Evolutionary conservation across 1,139 yeast genomes (phyloP).

Genomic region (Diutina sp.): DNA sequence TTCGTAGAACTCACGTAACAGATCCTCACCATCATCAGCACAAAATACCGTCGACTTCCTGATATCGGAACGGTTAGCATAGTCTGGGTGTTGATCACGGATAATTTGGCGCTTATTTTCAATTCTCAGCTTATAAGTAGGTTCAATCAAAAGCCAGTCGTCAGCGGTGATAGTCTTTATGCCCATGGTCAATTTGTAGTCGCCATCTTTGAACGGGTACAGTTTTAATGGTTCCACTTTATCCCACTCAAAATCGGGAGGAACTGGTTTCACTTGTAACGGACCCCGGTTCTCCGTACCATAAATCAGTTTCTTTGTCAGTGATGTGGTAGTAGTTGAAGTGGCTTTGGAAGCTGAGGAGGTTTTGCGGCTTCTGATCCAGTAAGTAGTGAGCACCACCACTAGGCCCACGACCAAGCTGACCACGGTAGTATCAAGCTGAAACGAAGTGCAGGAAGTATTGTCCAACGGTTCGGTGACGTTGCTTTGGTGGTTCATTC

Average conservation of each 20-base stretch:
- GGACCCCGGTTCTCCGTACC: not conserved
- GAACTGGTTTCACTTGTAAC: slow-evolving; percentile 11
- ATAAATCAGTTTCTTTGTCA: not conserved
- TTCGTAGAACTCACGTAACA: slow-evolving; percentile 46
- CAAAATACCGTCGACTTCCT: slow-evolving; percentile 18
- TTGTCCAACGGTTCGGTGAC: not conserved
- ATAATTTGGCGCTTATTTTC: slow-evolving; percentile 27
- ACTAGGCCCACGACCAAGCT: not conserved
- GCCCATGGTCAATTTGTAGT: slow-evolving; percentile 59
- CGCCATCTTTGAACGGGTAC: slow-evolving; percentile 42
- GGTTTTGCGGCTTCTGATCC: not conserved
- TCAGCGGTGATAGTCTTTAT: slow-evolving; percentile 38
- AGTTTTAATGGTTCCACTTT: slow-evolving; percentile 27
- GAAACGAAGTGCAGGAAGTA: not conserved
- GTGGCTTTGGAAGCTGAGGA: not conserved
- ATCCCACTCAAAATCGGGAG: slow-evolving; percentile 32
- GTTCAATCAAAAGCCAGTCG: slow-evolving; percentile 60
- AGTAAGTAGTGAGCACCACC: not conserved
- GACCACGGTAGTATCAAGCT: not conserved
- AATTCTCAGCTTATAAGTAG: slow-evolving; percentile 38
- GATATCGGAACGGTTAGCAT: slow-evolving; percentile 15
- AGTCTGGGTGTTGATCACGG: slow-evolving; percentile 26
- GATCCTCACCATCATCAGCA: slow-evolving; percentile 32
- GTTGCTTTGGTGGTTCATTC: not conserved
- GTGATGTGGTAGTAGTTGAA: not conserved